Percentiles rank a stretch among this genome's conserved stretches.
phyloP scores from a whole-genome alignment of 331 rosid genomes.

The Arachis monticola region DNA sequence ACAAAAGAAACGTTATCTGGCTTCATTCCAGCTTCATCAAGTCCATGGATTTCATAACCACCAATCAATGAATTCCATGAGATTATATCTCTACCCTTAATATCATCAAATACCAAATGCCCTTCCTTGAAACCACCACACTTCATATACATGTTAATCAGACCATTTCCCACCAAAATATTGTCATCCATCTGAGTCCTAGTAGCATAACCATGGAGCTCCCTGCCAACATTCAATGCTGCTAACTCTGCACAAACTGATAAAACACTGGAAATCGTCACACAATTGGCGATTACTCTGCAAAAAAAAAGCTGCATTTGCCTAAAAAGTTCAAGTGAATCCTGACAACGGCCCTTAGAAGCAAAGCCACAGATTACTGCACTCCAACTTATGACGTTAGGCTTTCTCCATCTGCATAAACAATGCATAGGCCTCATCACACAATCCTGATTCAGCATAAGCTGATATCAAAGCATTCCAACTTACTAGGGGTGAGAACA shows the following conservation, averaged over 20 bases:
- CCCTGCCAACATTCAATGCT: slow-evolving; percentile 68
- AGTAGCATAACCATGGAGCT: slow-evolving; percentile 65
- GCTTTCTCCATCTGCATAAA: too few species aligned
- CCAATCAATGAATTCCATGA: slow-evolving; percentile 86
- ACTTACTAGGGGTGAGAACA: too few species aligned
- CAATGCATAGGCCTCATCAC: too few species aligned
- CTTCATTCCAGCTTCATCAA: slow-evolving; percentile 55
- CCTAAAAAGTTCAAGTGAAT: too few species aligned
- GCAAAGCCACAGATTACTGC: too few species aligned
- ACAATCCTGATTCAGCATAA: too few species aligned
- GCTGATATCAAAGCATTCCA: too few species aligned
- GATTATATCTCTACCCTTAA: slow-evolving; percentile 58
- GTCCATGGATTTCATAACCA: slow-evolving; percentile 85
- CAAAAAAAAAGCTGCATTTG: too few species aligned
- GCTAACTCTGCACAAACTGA: slow-evolving; percentile 69
- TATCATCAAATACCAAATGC: slow-evolving; percentile 56
- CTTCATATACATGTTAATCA: slow-evolving; percentile 80
- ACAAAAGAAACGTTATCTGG: slow-evolving; percentile 79
- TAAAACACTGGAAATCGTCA: too few species aligned
- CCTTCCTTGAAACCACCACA: slow-evolving; percentile 75
- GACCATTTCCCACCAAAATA: slow-evolving; percentile 76
- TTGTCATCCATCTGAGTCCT: slow-evolving; percentile 50
- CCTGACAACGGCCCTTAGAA: too few species aligned
- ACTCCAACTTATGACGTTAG: too few species aligned
- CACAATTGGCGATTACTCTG: too few species aligned